Base-by-base conservation (phyloP, 176 grass and related monocot species). In the Musa beccarii region DNA sequence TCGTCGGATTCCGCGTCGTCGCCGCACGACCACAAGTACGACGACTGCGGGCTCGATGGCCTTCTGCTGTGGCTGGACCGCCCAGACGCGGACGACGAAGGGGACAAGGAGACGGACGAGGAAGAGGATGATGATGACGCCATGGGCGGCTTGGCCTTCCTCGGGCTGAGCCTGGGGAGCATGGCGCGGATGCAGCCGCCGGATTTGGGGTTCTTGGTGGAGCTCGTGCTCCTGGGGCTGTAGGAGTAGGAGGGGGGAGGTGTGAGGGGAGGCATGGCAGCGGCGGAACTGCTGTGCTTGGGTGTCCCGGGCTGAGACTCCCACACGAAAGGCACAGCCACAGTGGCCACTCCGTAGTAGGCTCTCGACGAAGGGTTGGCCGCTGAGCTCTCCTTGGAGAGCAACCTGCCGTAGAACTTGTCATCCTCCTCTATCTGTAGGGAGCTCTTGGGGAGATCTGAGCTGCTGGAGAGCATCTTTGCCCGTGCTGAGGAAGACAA, bases 221-320 rank as follows among this genome's bases (percentile, higher is more conserved):
- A 50, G 34, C 9, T 26, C 17, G 13, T 28, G 56, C 3, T 20
- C 29, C 9, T 20, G n/a, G 49, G 49, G 26, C 72, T 67, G 64
- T 69, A 28, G 63, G 80, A 68, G 80, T 91, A 91, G 1, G 90
- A 89, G 12, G 94, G 90, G 51, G 94, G 94, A 53, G 90, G 88
- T 5, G 84, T 98, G 29, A 70, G 68, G 81, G 90, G 84, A 52
- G 61, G 88, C 68, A 84, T 80, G 62, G 0, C 75, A 11, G 24
- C 24, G 20, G 63, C 50, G 17, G 57, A 10, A 59, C 78, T 73
- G 5, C 50, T 56, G 75, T 84, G 79, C 86, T 94, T 99, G 25
- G 95, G 95, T 15, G 88, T 99, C 19, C 90, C 95, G 2, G 95
- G 95, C 55, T 87, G 84, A n/a, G 88, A 91, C 82, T 99, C 91